Evolutionary conservation across 192 early-diverging fungal genomes (phyloP), one percentile per base, ranked within the genome.

Genomic region (Podila horticola): DNA sequence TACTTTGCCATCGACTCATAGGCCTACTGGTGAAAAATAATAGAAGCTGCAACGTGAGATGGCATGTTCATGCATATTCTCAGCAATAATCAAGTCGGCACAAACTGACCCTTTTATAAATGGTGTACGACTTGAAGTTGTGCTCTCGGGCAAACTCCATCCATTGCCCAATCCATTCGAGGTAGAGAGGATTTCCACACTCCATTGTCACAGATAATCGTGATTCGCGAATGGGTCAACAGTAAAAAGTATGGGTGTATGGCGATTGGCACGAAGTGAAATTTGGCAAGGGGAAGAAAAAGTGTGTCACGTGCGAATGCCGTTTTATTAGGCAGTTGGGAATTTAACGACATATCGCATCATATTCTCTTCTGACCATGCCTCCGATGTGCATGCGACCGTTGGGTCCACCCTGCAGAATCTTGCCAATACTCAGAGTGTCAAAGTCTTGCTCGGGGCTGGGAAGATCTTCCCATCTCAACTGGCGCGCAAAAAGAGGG

Each of bases 141-240:
- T 84, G 64, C 2, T 48, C 67, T 63, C 76, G 74, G 5, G 90
- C 90, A 19, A 85, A 71, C 20, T 89, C 85, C 84, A 90, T 86
- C 92, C 91, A 92, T 67, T 93, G 91, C n/a, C 73, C 76, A 7
- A 93, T 74, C 93, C 93, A 94, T 68, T 87, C 69, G 45, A 88
- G 69, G 41, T 86, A 89, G 26, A 93, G 68, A 9, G 92, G 92
- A 72, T 94, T 94, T 17, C 89, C 92, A 72, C 93, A 93, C 19
- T 83, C 55, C 48, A 48, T 49, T 52, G 61, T 34, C 7, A 4
- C n/a, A 12, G 41, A 13, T 13, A 45, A 45, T 45, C 41, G 2
- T 45, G 41, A 45, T 45, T 45, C 41, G 41, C 15, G 15, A 45
- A 15, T 45, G 41, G 15, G 11, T 8, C 13, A 45, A 45, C 1